A percentile compares a stretch with the other conserved stretches of the same genome.
These are phyloP conservation scores for Populus deltoides DNA, from an alignment of 345 rosid genomes.

Conservation along the genomic window DNA sequence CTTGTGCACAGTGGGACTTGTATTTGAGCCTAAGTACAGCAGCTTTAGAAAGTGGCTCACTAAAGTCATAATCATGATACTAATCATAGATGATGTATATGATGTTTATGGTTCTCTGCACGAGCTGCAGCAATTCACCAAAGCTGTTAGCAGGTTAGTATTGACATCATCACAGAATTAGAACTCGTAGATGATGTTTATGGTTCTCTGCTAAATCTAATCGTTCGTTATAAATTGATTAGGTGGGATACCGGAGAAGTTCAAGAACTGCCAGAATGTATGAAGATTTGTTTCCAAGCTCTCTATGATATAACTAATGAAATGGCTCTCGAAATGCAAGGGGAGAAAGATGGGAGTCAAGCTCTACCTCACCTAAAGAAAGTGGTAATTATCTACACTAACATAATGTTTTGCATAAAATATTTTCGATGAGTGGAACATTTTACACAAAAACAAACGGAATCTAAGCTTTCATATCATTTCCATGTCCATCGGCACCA, in stretches of 20 bases:
- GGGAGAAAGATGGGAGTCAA: slow-evolving; percentile 21
- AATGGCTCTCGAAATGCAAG: slow-evolving; percentile 37
- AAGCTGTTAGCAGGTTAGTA: slow-evolving; percentile 37
- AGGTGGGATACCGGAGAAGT: slow-evolving; percentile 40
- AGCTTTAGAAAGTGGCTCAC: slow-evolving; percentile 43
- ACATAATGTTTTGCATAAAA: too few species aligned
- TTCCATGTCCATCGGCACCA: neutral
- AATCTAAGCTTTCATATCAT: neutral
- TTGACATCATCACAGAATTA: neutral
- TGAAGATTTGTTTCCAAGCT: slow-evolving; percentile 44
- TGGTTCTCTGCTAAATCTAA: neutral
- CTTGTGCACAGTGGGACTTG: slow-evolving; percentile 44
- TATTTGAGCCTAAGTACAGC: slow-evolving; percentile 26
- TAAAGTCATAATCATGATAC: slow-evolving; percentile 35
- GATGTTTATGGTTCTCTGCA: slow-evolving; percentile 51
- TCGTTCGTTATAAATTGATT: neutral
- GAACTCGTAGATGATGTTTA: neutral
- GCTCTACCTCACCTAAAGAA: slow-evolving; percentile 30
- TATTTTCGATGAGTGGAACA: too few species aligned
- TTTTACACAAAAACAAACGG: too few species aligned
- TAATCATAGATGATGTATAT: slow-evolving; percentile 50
- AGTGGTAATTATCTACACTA: slow-evolving; percentile 31
- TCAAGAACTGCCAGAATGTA: slow-evolving; percentile 37
- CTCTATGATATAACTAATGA: slow-evolving; percentile 31
- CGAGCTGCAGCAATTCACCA: slow-evolving; percentile 45